These are phyloP conservation scores for Penicillium olsonii DNA, from an alignment of 2,329 filamentous ascomycete genomes.

Conservation along the genomic window DNA sequence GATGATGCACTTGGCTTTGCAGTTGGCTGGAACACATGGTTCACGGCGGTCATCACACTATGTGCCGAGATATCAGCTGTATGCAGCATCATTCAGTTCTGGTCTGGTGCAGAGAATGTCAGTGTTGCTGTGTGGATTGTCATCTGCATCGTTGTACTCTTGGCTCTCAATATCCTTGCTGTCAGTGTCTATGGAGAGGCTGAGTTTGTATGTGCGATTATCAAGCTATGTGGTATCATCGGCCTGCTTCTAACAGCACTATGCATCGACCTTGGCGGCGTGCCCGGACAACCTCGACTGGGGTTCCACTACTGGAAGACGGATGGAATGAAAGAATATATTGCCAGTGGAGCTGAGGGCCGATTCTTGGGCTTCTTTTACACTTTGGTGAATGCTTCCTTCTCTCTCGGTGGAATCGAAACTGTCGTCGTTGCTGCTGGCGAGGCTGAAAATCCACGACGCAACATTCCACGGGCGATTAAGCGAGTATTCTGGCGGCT, in stretches of 20 bases:
- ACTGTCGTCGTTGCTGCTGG: slow-evolving; percentile 76
- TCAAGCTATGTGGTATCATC: slow-evolving; percentile 62
- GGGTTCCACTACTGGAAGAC: slow-evolving; percentile 68
- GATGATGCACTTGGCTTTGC: slow-evolving; percentile 80
- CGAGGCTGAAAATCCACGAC: slow-evolving; percentile 76
- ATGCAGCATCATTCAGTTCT: slow-evolving; percentile 29
- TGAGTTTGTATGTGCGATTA: slow-evolving; percentile 53
- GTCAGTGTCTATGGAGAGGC: slow-evolving; percentile 51
- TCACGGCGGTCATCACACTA: slow-evolving; percentile 32
- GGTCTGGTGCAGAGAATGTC: slow-evolving; percentile 42
- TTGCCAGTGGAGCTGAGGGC: slow-evolving; percentile 48
- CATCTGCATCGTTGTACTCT: slow-evolving; percentile 37
- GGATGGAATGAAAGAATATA: slow-evolving; percentile 59
- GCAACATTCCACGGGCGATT: slow-evolving; percentile 74
- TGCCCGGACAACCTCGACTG: background rate
- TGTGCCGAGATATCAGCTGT: slow-evolving; percentile 32
- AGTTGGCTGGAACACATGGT: slow-evolving; percentile 61
- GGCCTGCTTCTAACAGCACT: slow-evolving; percentile 42
- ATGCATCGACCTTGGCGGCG: no score
- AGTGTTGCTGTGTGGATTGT: slow-evolving; percentile 46
- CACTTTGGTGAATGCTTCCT: slow-evolving; percentile 72
- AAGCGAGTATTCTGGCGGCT: slow-evolving; percentile 80
- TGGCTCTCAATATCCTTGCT: slow-evolving; percentile 34
- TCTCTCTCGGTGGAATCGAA: slow-evolving; percentile 76
- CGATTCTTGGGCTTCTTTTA: slow-evolving; percentile 67